Evolutionary conservation across 1,284 basidiomycete genomes (phyloP).

Genomic region (Ganoderma lucidum): DNA sequence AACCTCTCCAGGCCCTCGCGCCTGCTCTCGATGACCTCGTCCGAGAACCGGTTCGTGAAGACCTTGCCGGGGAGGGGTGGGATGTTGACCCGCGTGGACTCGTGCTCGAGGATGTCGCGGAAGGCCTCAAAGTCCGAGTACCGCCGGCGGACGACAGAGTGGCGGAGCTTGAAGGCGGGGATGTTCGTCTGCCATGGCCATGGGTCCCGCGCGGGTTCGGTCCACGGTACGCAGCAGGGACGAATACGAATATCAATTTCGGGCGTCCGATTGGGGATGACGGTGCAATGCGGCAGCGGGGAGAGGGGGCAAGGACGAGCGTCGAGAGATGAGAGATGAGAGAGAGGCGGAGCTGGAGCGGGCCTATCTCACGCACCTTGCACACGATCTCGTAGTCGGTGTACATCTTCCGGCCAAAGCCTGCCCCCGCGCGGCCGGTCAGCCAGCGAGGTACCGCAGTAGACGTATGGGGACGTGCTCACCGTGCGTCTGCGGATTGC

Average conservation of each 20-base stretch:
- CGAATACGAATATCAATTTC: conserved; percentile 2
- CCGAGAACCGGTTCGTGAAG: conserved; percentile 96
- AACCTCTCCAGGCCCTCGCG: conserved; percentile 96
- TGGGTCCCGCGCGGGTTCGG: neutral
- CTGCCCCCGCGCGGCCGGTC: conserved; percentile 47
- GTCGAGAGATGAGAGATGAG: neutral
- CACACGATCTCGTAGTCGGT: conserved; percentile 99
- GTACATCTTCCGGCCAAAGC: conserved; percentile 97
- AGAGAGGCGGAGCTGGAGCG: conserved; percentile 5
- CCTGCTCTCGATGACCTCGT: conserved; percentile 94
- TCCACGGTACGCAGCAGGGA: neutral
- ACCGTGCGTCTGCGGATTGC: conserved; percentile 98
- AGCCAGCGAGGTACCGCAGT: neutral
- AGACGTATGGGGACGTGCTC: conserved; percentile 35
- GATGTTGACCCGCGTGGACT: conserved; percentile 97
- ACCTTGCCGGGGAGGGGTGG: conserved; percentile 97
- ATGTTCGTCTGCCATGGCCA: conserved; percentile 87
- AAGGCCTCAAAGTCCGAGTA: conserved; percentile 99
- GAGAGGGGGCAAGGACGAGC: neutral
- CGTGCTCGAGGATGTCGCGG: conserved; percentile 96
- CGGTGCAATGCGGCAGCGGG: neutral
- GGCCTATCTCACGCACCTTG: conserved; percentile 68
- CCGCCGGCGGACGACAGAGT: conserved; percentile 92
- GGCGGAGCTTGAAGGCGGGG: conserved; percentile 96
- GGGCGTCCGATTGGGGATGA: neutral